phyloP scores from a whole-genome alignment of 1,139 yeast species.

The Debaryomycetaceae sp. region DNA sequence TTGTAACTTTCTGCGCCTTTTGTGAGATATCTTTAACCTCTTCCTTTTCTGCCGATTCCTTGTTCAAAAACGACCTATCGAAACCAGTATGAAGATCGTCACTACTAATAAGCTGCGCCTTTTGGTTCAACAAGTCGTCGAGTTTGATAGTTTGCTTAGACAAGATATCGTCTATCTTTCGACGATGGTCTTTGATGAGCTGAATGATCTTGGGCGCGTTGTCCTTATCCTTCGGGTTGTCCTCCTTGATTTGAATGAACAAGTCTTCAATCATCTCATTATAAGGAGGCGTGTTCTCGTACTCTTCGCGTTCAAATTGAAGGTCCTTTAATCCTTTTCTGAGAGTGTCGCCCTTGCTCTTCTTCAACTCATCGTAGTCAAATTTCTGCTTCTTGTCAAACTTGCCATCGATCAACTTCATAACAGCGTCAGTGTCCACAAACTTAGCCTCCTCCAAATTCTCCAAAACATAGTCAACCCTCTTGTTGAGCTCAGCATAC shows the following conservation, averaged over 20 bases:
- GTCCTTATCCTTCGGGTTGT: slow-evolving; percentile 48
- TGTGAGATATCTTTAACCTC: slow-evolving; percentile 5
- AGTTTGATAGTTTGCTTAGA: slow-evolving; percentile 59
- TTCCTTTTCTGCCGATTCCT: slow-evolving; percentile 17
- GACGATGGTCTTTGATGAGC: slow-evolving; percentile 56
- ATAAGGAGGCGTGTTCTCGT: slow-evolving; percentile 72
- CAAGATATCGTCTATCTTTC: slow-evolving; percentile 64
- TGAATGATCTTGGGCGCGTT: slow-evolving; percentile 39
- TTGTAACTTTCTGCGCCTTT: slow-evolving; percentile 13
- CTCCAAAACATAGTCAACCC: slow-evolving; percentile 63
- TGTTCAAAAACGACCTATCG: slow-evolving; percentile 78
- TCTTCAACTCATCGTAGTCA: slow-evolving; percentile 35
- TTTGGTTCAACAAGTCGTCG: slow-evolving; percentile 65
- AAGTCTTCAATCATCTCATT: slow-evolving; percentile 92
- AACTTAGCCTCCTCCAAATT: slow-evolving; percentile 41
- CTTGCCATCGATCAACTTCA: slow-evolving; percentile 39
- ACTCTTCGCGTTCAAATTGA: slow-evolving; percentile 44
- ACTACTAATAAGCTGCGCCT: slow-evolving; percentile 71
- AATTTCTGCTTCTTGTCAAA: slow-evolving; percentile 61
- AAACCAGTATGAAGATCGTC: slow-evolving; percentile 95
- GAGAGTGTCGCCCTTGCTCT: slow-evolving; percentile 33
- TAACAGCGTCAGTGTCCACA: slow-evolving; percentile 33
- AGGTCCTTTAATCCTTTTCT: slow-evolving; percentile 45
- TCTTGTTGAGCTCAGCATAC: slow-evolving; percentile 69
- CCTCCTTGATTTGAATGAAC: slow-evolving; percentile 64